These are phyloP conservation scores for Tolypocladium album DNA, from an alignment of 2,329 filamentous ascomycete genomes.

Conservation along the genomic window DNA sequence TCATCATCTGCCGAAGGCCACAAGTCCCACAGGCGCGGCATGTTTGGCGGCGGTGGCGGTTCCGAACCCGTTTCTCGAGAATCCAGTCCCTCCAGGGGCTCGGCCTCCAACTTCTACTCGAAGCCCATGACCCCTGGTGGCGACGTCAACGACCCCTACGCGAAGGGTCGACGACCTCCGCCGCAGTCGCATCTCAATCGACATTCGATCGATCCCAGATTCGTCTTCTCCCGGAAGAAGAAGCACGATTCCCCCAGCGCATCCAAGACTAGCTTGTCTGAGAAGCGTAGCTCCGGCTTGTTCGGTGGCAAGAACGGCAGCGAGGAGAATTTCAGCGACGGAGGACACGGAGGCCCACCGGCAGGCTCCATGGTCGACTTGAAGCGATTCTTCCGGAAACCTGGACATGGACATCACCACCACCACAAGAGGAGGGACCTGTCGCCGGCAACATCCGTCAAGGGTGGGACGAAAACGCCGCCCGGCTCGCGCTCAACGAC, in stretches of 20 bases:
- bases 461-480: constrained; percentile 37
- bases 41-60: constrained; percentile 40
- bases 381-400: constrained; percentile 90
- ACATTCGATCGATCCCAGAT: constrained; percentile 62
- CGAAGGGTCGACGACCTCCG: constrained; percentile 66
- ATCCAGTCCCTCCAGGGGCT: constrained; percentile 51
- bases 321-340: constrained; percentile 19
- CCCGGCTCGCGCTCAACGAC: constrained; percentile 36
- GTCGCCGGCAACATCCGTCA: constrained; percentile 48
- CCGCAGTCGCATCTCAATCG: constrained; percentile 54
- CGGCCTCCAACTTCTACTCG: constrained; percentile 54
- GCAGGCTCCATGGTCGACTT: constrained; percentile 87
- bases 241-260: constrained; percentile 46
- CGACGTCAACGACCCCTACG: constrained; percentile 76
- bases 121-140: constrained; percentile 70
- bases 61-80: constrained; percentile 50
- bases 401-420: constrained; percentile 38
- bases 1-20: constrained; percentile 28
- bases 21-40: constrained; percentile 38
- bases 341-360: constrained; percentile 13
- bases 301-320: constrained; percentile 24
- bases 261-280: constrained; percentile 40
- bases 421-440: constrained; percentile 58
- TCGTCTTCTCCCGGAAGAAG: constrained; percentile 73
- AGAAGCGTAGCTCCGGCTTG: constrained; percentile 41